Percentiles rank a stretch among this genome's conserved stretches.
phyloP scores from a whole-genome alignment of 306 rosid genomes.

The Vicia faba region DNA sequence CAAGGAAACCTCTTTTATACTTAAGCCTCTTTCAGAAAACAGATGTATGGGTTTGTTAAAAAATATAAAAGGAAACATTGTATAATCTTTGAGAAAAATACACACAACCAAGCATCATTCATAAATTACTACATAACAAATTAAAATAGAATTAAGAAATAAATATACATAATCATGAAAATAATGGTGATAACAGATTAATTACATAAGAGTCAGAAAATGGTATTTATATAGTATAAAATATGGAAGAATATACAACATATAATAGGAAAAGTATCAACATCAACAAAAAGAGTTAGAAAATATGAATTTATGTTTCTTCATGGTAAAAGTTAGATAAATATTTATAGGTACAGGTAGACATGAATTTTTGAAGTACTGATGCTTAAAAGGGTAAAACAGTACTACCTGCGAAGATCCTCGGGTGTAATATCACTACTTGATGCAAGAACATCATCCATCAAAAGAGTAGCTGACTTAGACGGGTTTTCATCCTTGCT shows the following conservation, averaged over 20 bases:
- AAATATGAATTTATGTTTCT: not conserved
- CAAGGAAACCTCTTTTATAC: too few species aligned
- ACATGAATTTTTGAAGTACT: not conserved
- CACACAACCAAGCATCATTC: not conserved
- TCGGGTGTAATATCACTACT: conserved; percentile 45
- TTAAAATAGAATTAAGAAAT: not conserved
- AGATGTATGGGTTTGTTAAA: not conserved
- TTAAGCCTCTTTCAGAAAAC: not conserved
- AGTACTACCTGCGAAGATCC: conserved; percentile 61
- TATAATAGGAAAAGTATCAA: not conserved
- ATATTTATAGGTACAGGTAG: not conserved
- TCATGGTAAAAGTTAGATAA: not conserved
- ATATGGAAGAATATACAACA: not conserved
- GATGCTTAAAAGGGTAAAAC: conserved; percentile 6
- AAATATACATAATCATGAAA: not conserved
- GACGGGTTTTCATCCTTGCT: conserved; percentile 43
- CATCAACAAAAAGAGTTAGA: not conserved
- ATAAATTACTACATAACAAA: not conserved
- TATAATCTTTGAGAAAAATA: too few species aligned
- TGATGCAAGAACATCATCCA: conserved; percentile 70
- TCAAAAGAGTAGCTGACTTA: conserved; percentile 60
- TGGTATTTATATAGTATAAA: not conserved
- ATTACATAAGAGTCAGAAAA: not conserved
- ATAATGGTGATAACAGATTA: not conserved
- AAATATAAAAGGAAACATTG: too few species aligned